These are phyloP conservation scores for Dendrobium catenatum DNA, from an alignment of 106 monocot genomes.

Conservation along the genomic window DNA sequence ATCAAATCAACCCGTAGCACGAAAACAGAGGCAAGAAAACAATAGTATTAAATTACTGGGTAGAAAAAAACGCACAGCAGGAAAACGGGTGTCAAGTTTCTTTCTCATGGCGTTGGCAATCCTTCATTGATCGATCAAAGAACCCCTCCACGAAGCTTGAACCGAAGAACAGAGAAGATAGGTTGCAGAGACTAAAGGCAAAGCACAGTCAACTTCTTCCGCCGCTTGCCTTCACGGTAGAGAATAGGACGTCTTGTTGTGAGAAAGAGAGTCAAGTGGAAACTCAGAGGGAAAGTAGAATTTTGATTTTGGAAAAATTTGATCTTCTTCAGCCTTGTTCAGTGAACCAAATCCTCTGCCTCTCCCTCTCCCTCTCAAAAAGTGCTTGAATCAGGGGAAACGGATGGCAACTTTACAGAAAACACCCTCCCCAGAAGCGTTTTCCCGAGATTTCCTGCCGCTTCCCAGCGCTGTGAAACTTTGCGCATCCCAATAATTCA, in stretches of 20 bases:
- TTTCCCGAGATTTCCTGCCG: not conserved
- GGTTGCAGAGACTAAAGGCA: not conserved
- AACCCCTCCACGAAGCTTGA: not conserved
- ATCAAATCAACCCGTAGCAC: not conserved
- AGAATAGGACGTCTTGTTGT: not conserved
- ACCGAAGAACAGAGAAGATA: too few species aligned
- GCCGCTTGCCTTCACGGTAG: not conserved
- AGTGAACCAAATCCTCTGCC: not conserved
- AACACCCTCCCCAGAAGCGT: not conserved
- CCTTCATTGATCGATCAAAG: not conserved
- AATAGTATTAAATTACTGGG: not conserved
- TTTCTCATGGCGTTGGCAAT: conserved; percentile 44
- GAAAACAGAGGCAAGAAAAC: not conserved
- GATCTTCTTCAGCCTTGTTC: not conserved
- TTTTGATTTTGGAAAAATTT: not conserved
- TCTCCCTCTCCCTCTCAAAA: conserved; percentile 7
- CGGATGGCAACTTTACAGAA: not conserved
- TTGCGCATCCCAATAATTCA: not conserved
- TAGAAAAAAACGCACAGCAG: conserved; percentile 37
- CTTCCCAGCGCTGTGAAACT: not conserved
- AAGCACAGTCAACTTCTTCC: not conserved
- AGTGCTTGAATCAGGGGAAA: not conserved
- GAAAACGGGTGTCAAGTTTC: conserved; percentile 87
- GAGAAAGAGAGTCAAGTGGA: not conserved
- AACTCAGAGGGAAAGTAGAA: not conserved